Base-by-base conservation (phyloP, 352 stramenopile species). In the Phytophthora quininea region DNA sequence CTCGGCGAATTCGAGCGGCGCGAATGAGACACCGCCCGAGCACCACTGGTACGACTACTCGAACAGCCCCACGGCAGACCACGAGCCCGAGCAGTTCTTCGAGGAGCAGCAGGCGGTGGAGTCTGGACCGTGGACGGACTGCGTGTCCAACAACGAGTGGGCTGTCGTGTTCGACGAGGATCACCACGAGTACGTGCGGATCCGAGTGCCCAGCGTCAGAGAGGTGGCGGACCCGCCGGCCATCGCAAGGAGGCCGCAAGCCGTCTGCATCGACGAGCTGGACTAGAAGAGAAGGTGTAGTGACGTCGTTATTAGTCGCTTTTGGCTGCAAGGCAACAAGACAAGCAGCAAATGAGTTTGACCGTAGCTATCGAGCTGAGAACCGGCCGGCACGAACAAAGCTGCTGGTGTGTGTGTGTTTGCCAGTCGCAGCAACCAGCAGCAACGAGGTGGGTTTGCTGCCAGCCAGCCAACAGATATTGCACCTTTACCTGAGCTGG, bases 201-300 rank as follows among this genome's bases (percentile, higher is more conserved):
- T 74, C 37, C 67, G 57, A 30, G 67, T 74, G 38, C 56, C 62
- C 3, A 50, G 52, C 3, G 35, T 66, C 29, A 54, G 76, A 9
- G 57, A 55, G 42, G 70, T 74, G 7, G 9, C 33, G 37, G 60
- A 63, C 5, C 31, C 60, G 1, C 56, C 62, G 9, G 63, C 75
- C 37, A 24, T 24, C 19, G 59, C 68, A 53, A 37, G 70, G 27
- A 53, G 58, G 1, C 57, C 71, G 1, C 53, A 75, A 52, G 74
- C 64, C 30, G 71, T 85, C 31, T 85, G 76, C 48, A 82, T 87
- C 33, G 79, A 87, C 33, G 79, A 87, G 32, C 54, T 87, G 32
- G 79, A 87, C 58, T 87, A 62, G 67, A 19, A 31, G 10, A 24
- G 19, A 24, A 24, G 19, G 19, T 24, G 19, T 24, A 24, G 19